Base-by-base conservation (phyloP, 139 green algal genomes). In the Chlorella sp. region DNA sequence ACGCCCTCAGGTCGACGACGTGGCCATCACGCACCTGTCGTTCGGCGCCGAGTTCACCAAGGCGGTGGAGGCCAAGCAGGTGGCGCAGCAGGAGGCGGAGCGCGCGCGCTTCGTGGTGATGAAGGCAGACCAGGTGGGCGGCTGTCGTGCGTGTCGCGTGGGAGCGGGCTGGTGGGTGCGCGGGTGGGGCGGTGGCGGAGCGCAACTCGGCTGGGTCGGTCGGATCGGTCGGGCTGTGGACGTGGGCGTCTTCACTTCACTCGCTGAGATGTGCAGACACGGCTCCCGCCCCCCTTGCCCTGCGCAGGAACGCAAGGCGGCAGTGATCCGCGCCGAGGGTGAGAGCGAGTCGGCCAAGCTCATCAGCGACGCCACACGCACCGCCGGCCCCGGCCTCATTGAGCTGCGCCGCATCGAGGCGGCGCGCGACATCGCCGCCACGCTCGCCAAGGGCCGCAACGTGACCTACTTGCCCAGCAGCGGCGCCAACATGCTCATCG, bases 401-500 rank as follows among this genome's bases (percentile, higher is more conserved):
- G 96, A 99, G 88, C 92, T 99, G 77, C 87, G 96, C 46, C 87
- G 94, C 48, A 98, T 99, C 71, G 96, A 99, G 86, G 96, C 96
- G 4, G 95, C 95, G 4, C 94, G 91, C 77, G 96, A 99, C 80
- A 93, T 99, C 46, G 96, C 96, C 23, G 82, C 84, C 15, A 97
- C 93, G 29, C 82, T 99, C 79, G 81, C 89, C 45, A 93, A 92
- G 85, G 93, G 85, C 74, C 82, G 92, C 27, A 98, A 98, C 76
- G 89, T 99, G 33, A 90, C 96, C 31, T 99, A 99, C 84, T 79
- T 99, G 86, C 96, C 96, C 11, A 82, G 74, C 59, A 69, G 77
- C 23, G 88, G 88, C 41, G 73, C 68, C 50, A 95, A 97, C 84
- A 97, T 98, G 91, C 87, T 98, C 75, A 80, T 98, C 58, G 87